Percentiles rank a stretch among this genome's conserved stretches.
Evolutionary conservation across 768 basidiomycete species (phyloP).

Genomic region (Russula ochroleuca): DNA sequence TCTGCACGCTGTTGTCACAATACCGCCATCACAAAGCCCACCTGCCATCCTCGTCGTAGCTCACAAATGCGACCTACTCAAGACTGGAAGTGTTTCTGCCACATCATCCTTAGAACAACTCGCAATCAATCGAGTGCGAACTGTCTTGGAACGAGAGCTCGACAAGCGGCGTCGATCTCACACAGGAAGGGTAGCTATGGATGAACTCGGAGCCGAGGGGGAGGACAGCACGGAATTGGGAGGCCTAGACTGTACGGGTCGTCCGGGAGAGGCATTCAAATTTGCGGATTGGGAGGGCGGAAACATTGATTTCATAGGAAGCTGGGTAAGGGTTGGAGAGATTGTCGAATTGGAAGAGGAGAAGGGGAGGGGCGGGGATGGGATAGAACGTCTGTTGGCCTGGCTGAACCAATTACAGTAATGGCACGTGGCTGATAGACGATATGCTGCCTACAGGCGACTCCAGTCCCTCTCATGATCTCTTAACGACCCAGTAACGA

Average conservation of each 20-base stretch:
- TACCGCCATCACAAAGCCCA: slow-evolving; percentile 62
- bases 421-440: slow-evolving; percentile 1
- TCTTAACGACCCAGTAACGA: slow-evolving; percentile 21
- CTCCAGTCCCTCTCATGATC: slow-evolving; percentile 1
- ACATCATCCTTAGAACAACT: slow-evolving; percentile 40
- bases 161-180: slow-evolving; percentile 69
- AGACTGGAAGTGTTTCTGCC: slow-evolving; percentile 40
- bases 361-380: slow-evolving; percentile 33
- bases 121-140: slow-evolving; percentile 66
- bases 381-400: neutral
- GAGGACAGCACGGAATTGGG: slow-evolving; percentile 53
- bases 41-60: slow-evolving; percentile 66
- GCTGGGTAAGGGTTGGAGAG: slow-evolving; percentile 43
- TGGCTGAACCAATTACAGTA: slow-evolving; percentile 14
- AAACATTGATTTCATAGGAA: slow-evolving; percentile 63
- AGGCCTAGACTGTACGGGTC: slow-evolving; percentile 64
- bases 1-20: slow-evolving; percentile 62
- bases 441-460: neutral
- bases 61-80: slow-evolving; percentile 74
- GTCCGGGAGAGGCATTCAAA: slow-evolving; percentile 53
- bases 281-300: slow-evolving; percentile 85
- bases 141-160: slow-evolving; percentile 78
- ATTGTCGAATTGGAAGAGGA: slow-evolving; percentile 31
- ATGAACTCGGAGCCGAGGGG: slow-evolving; percentile 69
- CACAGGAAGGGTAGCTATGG: slow-evolving; percentile 61